Evolutionary conservation across 2,329 filamentous ascomycete genomes (phyloP).

Genomic region (Colletotrichum lini): DNA sequence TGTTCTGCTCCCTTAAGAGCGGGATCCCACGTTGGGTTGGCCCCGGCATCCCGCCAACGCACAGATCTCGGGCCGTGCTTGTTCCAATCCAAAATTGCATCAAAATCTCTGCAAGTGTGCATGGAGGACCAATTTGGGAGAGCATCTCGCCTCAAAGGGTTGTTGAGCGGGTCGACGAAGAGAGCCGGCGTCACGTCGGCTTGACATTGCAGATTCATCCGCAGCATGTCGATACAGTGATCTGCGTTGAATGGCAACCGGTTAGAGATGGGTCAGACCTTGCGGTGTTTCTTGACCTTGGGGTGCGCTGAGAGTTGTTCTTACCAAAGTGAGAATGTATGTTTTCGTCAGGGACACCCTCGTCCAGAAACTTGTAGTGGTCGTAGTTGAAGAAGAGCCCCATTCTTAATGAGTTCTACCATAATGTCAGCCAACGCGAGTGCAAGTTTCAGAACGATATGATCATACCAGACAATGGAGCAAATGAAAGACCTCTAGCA

Average conservation of each 20-base stretch:
- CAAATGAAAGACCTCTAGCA: constrained; percentile 35
- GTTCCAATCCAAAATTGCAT: constrained; percentile 37
- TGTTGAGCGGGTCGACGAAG: constrained; percentile 34
- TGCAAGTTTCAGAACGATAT: background rate
- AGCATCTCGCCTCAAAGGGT: constrained; percentile 25
- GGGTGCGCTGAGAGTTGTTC: background rate
- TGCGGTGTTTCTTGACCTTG: no score
- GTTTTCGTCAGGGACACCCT: constrained; percentile 35
- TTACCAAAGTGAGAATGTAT: constrained; percentile 28
- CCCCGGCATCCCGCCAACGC: constrained; percentile 36
- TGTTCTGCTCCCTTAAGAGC: constrained; percentile 22
- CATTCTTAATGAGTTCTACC: constrained; percentile 30
- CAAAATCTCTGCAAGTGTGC: constrained; percentile 37
- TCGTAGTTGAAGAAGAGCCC: constrained; percentile 27
- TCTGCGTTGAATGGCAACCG: background rate
- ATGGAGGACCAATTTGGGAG: constrained; percentile 36
- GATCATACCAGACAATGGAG: constrained; percentile 27
- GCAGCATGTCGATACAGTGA: constrained; percentile 35
- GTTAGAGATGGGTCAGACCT: no score
- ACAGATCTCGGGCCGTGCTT: constrained; percentile 33
- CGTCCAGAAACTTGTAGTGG: constrained; percentile 29
- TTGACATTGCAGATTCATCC: constrained; percentile 36
- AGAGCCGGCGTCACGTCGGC: constrained; percentile 34
- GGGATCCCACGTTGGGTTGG: constrained; percentile 35
- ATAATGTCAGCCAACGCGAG: background rate